These are phyloP conservation scores for Pseudopediastrum boryanum DNA, from an alignment of 139 green algal genomes.

Conservation along the genomic window DNA sequence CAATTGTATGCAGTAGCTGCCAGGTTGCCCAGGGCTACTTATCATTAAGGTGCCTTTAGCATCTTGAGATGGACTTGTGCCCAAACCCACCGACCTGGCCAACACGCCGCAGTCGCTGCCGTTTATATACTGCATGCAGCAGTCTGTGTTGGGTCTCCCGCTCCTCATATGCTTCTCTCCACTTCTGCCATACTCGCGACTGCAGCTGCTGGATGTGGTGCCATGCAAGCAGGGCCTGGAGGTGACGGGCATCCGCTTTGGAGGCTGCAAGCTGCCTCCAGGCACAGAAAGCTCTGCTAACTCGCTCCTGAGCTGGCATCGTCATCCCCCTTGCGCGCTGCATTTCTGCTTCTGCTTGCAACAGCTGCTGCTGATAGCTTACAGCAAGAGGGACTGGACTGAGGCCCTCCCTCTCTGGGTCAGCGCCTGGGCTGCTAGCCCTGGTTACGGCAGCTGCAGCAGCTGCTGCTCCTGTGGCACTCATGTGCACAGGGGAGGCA, in stretches of 20 bases:
- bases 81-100: too few species aligned
- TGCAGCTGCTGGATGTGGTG: conserved; percentile 42
- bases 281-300: background rate
- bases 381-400: background rate
- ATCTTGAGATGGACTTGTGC: too few species aligned
- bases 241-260: background rate
- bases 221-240: conserved; percentile 30
- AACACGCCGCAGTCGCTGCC: too few species aligned
- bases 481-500: too few species aligned
- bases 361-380: conserved; percentile 7
- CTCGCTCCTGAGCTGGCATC: background rate
- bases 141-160: conserved; percentile 15
- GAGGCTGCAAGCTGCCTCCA: background rate
- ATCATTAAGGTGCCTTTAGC: too few species aligned
- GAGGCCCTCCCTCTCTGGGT: background rate
- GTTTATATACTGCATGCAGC: conserved; percentile 3
- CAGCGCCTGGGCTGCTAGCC: background rate
- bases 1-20: too few species aligned
- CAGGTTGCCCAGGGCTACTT: too few species aligned
- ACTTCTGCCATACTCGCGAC: conserved; percentile 23
- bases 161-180: conserved; percentile 16
- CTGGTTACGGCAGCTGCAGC: background rate
- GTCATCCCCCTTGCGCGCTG: background rate
- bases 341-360: conserved; percentile 4
- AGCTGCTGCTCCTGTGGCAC: background rate